Conservation (phyloP, 78 protist species). For the Paratrimastix pyriformis region DNA sequence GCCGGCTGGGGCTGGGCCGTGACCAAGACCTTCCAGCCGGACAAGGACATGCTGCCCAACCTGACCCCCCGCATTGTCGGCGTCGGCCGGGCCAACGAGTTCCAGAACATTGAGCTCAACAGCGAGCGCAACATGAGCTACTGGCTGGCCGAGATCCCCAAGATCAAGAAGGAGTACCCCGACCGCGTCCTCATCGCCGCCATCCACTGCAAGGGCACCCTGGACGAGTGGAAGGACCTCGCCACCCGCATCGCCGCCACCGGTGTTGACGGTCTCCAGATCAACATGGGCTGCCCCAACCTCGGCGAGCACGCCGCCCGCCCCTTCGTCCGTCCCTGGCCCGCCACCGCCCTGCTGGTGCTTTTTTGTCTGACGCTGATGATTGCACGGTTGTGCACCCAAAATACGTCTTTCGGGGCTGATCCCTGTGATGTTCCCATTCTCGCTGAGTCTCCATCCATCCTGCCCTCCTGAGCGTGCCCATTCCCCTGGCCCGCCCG, state of each 20-base stretch:
- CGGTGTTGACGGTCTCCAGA: constrained; percentile 24
- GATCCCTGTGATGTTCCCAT: too few species aligned
- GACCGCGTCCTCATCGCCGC: constrained; percentile 24
- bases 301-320: not conserved
- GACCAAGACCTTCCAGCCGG: constrained; percentile 82
- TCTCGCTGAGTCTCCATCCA: too few species aligned
- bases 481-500: too few species aligned
- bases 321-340: too few species aligned
- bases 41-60: constrained; percentile 65
- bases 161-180: constrained; percentile 38
- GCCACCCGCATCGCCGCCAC: not conserved
- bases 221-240: constrained; percentile 29
- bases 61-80: constrained; percentile 10
- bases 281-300: constrained; percentile 25
- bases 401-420: too few species aligned
- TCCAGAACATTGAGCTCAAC: constrained; percentile 87
- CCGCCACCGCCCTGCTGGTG: too few species aligned
- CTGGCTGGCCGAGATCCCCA: constrained; percentile 53
- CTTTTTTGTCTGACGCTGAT: too few species aligned
- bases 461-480: too few species aligned
- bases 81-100: constrained; percentile 79
- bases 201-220: not conserved
- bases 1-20: constrained; percentile 97
- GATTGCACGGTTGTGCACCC: too few species aligned
- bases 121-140: constrained; percentile 79